These are phyloP conservation scores for Stenocarpella maydis DNA, from an alignment of 2,329 filamentous ascomycete genomes.

Conservation along the genomic window DNA sequence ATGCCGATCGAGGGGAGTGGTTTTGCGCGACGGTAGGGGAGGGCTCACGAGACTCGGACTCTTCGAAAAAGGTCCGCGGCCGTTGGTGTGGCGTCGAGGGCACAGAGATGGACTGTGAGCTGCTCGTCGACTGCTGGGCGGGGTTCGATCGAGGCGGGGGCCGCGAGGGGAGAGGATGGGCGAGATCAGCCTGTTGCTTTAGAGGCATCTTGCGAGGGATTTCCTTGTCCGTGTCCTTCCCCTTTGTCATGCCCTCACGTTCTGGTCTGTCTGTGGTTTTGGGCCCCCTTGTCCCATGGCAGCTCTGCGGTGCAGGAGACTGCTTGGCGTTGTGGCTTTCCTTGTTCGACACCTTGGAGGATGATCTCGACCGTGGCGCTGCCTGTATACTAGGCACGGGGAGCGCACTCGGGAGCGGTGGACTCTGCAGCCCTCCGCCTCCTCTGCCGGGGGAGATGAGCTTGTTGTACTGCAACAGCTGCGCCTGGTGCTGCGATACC, in stretches of 20 bases:
- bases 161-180: constrained; percentile 37
- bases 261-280: constrained; percentile 66
- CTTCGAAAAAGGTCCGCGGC: constrained; percentile 81
- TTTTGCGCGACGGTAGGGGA: constrained; percentile 80
- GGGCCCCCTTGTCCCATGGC: constrained; percentile 71
- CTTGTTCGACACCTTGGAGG: constrained; percentile 67
- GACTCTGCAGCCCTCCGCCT: constrained; percentile 62
- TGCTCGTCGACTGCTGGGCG: constrained; percentile 41
- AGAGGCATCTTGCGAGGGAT: constrained; percentile 57
- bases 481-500: constrained; percentile 68
- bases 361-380: constrained; percentile 64
- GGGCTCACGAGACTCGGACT: constrained; percentile 72
- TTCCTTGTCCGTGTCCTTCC: constrained; percentile 54
- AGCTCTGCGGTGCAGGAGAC: constrained; percentile 56
- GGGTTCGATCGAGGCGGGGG: constrained; percentile 31
- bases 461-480: constrained; percentile 71
- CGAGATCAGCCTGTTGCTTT: constrained; percentile 48
- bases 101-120: constrained; percentile 80
- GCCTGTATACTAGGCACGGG: constrained; percentile 65
- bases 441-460: constrained; percentile 65
- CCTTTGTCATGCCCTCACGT: constrained; percentile 66
- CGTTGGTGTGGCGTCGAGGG: constrained; percentile 93
- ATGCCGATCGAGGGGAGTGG: constrained; percentile 88
- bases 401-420: constrained; percentile 63
- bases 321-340: constrained; percentile 54